phyloP scores from a whole-genome alignment of 495 filamentous ascomycete species.

The Astrothelium macrocarpum region DNA sequence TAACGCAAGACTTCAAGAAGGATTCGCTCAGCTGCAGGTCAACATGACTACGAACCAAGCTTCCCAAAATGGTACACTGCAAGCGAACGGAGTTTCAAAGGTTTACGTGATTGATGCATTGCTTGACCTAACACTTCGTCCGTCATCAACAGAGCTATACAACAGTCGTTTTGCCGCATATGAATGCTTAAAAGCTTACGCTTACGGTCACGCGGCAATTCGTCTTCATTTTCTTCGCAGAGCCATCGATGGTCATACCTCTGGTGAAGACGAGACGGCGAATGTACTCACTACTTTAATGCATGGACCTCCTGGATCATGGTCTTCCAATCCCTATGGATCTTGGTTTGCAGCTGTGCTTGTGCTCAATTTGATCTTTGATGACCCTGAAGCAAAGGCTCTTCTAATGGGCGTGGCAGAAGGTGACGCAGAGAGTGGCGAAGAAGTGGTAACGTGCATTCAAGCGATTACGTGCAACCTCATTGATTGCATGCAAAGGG shows the following conservation, averaged over 20 bases:
- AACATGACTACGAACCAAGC: constrained; percentile 42
- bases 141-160: constrained; percentile 54
- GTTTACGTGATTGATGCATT: constrained; percentile 90
- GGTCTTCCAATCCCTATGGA: constrained; percentile 73
- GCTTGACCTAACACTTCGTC: constrained; percentile 73
- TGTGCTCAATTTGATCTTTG: constrained; percentile 79
- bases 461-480: constrained; percentile 78
- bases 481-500: constrained; percentile 60
- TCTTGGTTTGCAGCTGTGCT: constrained; percentile 87
- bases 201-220: constrained; percentile 67
- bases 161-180: constrained; percentile 77
- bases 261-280: constrained; percentile 72
- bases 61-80: constrained; percentile 34
- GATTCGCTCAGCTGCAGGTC: constrained; percentile 76
- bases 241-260: constrained; percentile 78
- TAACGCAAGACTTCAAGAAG: constrained; percentile 70
- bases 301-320: constrained; percentile 43
- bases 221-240: constrained; percentile 74
- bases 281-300: constrained; percentile 82
- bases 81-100: constrained; percentile 44
- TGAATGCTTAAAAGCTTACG: constrained; percentile 87
- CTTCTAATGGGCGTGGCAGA: constrained; percentile 74
- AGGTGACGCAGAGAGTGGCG: constrained; percentile 79
- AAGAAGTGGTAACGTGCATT: constrained; percentile 92
- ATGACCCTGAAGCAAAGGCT: constrained; percentile 68